Evolutionary conservation across 2,329 filamentous ascomycete species (phyloP).

Genomic region (Sarocladiaceae sp.): DNA sequence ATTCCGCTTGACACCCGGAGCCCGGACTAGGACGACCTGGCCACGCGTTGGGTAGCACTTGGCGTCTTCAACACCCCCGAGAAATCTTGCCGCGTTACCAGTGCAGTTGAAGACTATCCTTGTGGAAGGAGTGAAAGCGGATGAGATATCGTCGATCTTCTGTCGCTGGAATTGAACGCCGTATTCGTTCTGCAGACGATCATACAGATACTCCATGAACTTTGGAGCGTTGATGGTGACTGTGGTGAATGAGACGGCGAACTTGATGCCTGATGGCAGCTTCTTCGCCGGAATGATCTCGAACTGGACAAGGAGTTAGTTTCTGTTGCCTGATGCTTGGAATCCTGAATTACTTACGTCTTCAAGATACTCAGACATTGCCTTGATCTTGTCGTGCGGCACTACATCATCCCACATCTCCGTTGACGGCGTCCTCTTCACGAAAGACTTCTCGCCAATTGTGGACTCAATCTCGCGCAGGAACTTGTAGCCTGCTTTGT

Average conservation of each 20-base stretch:
- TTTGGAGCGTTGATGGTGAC: constrained; percentile 30
- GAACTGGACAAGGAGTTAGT: constrained; percentile 21
- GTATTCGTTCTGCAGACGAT: constrained; percentile 15
- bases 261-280: constrained; percentile 21
- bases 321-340: neutral
- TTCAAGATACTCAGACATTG: constrained; percentile 35
- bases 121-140: constrained; percentile 19
- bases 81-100: constrained; percentile 27
- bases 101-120: constrained; percentile 30
- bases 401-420: constrained; percentile 37
- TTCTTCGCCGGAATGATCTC: constrained; percentile 21
- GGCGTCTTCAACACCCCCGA: constrained; percentile 30
- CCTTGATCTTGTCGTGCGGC: constrained; percentile 33
- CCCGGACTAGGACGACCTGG: constrained; percentile 31
- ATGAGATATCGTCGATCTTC: constrained; percentile 17
- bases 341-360: constrained; percentile 23
- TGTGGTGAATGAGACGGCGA: constrained; percentile 27
- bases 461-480: constrained; percentile 27
- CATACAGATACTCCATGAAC: constrained; percentile 23
- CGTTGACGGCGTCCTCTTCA: constrained; percentile 31
- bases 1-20: constrained; percentile 27
- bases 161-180: constrained; percentile 21
- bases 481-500: constrained; percentile 33
- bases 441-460: constrained; percentile 25
- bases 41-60: constrained; percentile 37